Evolutionary conservation across 2,329 filamentous ascomycete genomes (phyloP), one percentile per base, ranked within the genome.

Genomic region (Xylogone sp.): DNA sequence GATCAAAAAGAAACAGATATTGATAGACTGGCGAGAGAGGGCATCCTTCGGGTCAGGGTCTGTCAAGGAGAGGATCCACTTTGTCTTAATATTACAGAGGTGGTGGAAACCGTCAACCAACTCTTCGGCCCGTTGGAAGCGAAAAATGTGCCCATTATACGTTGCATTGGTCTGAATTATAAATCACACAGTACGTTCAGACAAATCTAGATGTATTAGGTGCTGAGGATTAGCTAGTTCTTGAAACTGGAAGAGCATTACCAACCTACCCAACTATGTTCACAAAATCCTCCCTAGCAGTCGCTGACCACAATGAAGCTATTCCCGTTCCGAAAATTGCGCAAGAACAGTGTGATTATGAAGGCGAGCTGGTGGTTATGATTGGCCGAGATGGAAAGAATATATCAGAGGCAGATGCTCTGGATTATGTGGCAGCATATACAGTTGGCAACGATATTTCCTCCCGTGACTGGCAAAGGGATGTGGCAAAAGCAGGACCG

Each of bases 221-320:
- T n/a, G n/a, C n/a, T n/a, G n/a, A n/a, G n/a, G n/a, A n/a, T n/a
- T n/a, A n/a, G n/a, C n/a, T n/a, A 31, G 27, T 31, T 31, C 27
- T 8, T 8, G 77, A 81, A 65, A 75, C 75, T 16, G 75, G 76
- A 3, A 70, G 77, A 45, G 77, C 70, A 13, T 74, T 76, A 0
- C 79, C 77, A 0, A 76, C 77, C 0, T 76, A 68, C 46, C 76
- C 75, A 0, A 73, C 68, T 44, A 72, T 78, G 21, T 81, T 80
- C 61, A 74, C 78, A 62, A 81, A 81, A 64, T 72, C 69, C 8
- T 69, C 51, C 48, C 71, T 65, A 29, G 70, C 63, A 51, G 68
- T 73, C 42, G 53, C 58, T 4, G 71, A 63, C 56, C 71, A 63
- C 53, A 69, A 53, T 2, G 64, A 56, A 0, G 56, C 65, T 7